Evolutionary conservation across 257 asterid genomes (phyloP), one percentile per base, ranked within the genome.

Genomic region (Jasminum sambac): DNA sequence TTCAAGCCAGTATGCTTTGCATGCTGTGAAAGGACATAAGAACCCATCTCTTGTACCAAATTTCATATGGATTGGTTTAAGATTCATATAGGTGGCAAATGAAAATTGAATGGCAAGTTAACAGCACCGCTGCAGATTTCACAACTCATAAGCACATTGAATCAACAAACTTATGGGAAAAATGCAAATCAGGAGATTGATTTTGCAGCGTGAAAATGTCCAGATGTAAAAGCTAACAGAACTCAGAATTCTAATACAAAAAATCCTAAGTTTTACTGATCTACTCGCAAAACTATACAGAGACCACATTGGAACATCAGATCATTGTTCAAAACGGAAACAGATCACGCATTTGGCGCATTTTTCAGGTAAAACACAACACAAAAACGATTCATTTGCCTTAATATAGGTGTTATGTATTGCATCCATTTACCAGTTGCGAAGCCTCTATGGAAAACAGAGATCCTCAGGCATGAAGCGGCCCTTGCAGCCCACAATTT

Each of bases 381-480:
- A 72, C 8, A 48, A 67, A 72, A 17, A n/a, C 71, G 60, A 78
- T 72, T 65, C 58, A 78, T 7, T 60, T n/a, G 58, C 38, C 55
- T 0, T 64, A 36, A 72, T 44, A 6, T 44, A 44, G 5, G 7
- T 44, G 14, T 43, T 13, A 12, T 12, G 52, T 43, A 13, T 43
- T 30, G 36, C 36, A 4, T 30, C 36, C 4, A n/a, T 17, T 39
- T 77, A 90, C 97, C 97, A 64, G 96, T 89, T 64, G 96, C 96
- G 66, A 90, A 90, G 67, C 90, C 94, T 79, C 97, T 80, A 84
- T 72, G 73, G 64, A 84, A 89, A 66, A 76, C 81, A 39, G 90
- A 87, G 94, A 90, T 87, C 95, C 78, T 84, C 17, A 93, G 88
- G 78, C 70, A 84, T 0, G 96, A 87, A 89, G 97, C 98, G 67